Conservation (phyloP, 768 basidiomycete genomes). For the Cubamyces sp. region DNA sequence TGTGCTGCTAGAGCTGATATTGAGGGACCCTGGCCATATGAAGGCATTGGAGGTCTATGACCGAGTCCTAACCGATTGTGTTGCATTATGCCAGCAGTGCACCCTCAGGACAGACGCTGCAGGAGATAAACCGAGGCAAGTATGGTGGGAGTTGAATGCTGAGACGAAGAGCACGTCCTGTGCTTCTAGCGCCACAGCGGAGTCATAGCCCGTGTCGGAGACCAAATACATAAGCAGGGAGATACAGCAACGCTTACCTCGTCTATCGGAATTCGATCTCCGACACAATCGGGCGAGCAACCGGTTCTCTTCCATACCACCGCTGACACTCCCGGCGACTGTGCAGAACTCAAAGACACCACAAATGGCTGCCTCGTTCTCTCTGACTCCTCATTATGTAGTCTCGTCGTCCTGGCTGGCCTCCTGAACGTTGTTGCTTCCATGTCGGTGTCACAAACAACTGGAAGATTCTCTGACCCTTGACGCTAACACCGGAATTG, state of each 20-base stretch:
- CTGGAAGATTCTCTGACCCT: not conserved
- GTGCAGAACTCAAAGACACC: too few species aligned
- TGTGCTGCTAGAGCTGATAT: conserved; percentile 90
- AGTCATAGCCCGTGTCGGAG: not conserved
- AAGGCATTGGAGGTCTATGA: conserved; percentile 84
- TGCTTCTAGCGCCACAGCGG: not conserved
- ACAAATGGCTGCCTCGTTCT: too few species aligned
- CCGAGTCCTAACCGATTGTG: conserved; percentile 85
- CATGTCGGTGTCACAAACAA: not conserved
- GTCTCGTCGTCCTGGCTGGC: too few species aligned
- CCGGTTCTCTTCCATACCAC: too few species aligned
- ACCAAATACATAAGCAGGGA: not conserved
- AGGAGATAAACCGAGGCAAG: not conserved
- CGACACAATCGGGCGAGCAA: too few species aligned
- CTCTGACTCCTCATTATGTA: too few species aligned
- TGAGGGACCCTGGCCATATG: conserved; percentile 90
- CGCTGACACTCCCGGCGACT: too few species aligned
- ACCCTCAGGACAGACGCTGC: not conserved
- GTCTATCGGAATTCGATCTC: too few species aligned
- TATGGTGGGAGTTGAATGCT: too few species aligned
- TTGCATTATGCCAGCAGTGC: conserved; percentile 49
- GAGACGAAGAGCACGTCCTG: too few species aligned
- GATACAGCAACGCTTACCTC: too few species aligned
- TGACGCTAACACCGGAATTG: not conserved
- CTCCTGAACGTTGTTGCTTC: too few species aligned